Base-by-base conservation (phyloP, 805 yeast genomes). In the Henningerozyma blattae region DNA sequence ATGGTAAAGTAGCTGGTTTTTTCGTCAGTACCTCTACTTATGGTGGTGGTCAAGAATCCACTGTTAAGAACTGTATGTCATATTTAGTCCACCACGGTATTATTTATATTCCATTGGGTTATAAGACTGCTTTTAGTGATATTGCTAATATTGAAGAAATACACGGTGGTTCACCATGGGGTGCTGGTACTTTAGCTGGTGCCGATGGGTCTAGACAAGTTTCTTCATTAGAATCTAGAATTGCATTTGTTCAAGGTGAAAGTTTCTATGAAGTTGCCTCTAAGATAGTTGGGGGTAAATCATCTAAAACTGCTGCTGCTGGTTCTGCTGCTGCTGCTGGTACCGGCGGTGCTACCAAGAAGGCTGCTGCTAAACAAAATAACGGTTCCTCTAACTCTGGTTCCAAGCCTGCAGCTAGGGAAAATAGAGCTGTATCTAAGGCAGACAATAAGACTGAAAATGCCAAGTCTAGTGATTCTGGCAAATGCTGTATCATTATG, bases 141-240 rank as follows among this genome's bases (percentile, higher is more conserved):
- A 48, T 77, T 42, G 59, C 80, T 28, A 66, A 65, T 58, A 48
- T 77, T 29, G 70, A 67, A 3, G 85, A 80, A 61, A 67, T 73
- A 32, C 93, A 79, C 53, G 94, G 94, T 43, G 82, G 81, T 36
- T 71, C 86, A 16, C 72, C 94, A 30, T 84, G 86, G 85, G 94
- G 94, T 55, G 80, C 94, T 22, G 94, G 94, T 45, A 62, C 82
- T 26, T 64, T 68, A 48, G 86, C 94, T 20, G 82, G 75, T 32
- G 64, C 68, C 33, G 89, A 79, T 51, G 94, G 93, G 33, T 70
- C 81, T 6, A 74, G 93, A 64, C 62, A 64, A 46, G 79, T 85
- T 22, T 47, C 75, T 28, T 67, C 62, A 15, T 61, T 78, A 37
- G 94, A 84, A 58, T 59, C 68, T 53, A 67, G 68, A 46, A 55